These are phyloP conservation scores for Diutina ranongensis DNA, from an alignment of 1,139 yeast species.

Conservation along the genomic window DNA sequence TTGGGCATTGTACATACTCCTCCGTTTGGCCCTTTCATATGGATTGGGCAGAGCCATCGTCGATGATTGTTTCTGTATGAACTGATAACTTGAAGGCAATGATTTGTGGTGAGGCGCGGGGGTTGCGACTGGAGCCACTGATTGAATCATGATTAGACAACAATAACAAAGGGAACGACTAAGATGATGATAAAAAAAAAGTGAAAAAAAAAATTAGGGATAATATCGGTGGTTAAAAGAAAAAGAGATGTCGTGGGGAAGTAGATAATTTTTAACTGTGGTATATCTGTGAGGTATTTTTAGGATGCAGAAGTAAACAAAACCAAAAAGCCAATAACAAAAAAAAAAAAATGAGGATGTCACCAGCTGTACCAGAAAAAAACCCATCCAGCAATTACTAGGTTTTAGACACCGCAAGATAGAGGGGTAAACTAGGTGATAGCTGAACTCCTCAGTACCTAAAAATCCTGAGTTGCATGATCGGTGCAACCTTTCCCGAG, in stretches of 20 bases:
- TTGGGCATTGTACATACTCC: neutral
- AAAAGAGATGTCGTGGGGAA: too few relatives aligned
- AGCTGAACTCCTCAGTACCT: too few relatives aligned
- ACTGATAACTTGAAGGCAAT: neutral
- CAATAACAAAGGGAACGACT: too few relatives aligned
- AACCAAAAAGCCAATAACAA: too few relatives aligned
- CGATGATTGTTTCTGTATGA: neutral
- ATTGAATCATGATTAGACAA: neutral
- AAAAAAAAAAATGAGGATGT: too few relatives aligned
- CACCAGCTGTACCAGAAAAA: too few relatives aligned
- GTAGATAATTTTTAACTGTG: neutral
- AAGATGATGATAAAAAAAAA: too few relatives aligned
- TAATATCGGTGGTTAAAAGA: neutral
- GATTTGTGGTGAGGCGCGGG: constrained; percentile 5
- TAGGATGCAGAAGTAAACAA: neutral
- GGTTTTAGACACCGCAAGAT: too few relatives aligned
- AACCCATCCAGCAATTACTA: too few relatives aligned
- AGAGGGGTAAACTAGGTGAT: too few relatives aligned
- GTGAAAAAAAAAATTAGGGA: neutral
- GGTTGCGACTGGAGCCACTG: neutral
- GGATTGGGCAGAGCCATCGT: constrained; percentile 1
- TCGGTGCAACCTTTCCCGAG: too few relatives aligned
- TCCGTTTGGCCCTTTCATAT: constrained; percentile 4
- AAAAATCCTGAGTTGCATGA: too few relatives aligned
- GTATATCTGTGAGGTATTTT: neutral